phyloP scores from a whole-genome alignment of 2,329 filamentous ascomycete genomes.

The Erysiphe pulchra region DNA sequence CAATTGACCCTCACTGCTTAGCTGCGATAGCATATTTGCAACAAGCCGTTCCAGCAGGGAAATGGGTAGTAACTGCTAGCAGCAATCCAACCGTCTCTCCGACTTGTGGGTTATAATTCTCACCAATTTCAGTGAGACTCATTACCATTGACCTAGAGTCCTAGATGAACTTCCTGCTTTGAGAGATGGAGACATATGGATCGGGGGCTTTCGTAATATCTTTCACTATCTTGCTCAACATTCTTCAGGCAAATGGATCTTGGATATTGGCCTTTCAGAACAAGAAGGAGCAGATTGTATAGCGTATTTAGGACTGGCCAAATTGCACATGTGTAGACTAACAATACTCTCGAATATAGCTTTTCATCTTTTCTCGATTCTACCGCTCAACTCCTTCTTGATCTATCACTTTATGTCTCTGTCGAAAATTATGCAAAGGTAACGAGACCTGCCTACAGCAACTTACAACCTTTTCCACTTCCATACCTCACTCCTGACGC shows the following conservation, averaged over 20 bases:
- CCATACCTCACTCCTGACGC: conserved; percentile 66
- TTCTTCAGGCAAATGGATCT: conserved; percentile 21
- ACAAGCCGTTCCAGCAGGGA: conserved; percentile 27
- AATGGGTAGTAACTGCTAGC: conserved; percentile 48
- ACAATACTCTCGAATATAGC: conserved; percentile 14
- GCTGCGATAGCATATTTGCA: conserved; percentile 57
- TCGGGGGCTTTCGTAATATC: conserved; percentile 26
- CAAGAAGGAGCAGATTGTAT: conserved; percentile 21
- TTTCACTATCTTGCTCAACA: conserved; percentile 20
- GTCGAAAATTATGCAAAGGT: conserved; percentile 59
- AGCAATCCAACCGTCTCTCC: conserved; percentile 48
- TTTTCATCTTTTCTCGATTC: conserved; percentile 44
- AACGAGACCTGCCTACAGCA: conserved; percentile 59
- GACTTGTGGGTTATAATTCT: conserved; percentile 28
- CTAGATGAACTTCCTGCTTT: conserved; percentile 30
- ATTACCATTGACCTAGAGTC: background rate
- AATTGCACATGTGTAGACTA: background rate
- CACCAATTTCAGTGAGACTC: background rate
- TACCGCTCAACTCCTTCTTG: conserved; percentile 52
- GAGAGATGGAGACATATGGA: conserved; percentile 24
- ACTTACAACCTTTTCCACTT: conserved; percentile 59
- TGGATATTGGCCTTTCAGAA: conserved; percentile 19
- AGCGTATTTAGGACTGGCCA: conserved; percentile 16
- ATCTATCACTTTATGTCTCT: conserved; percentile 74
- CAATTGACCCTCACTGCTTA: conserved; percentile 76